These are phyloP conservation scores for Colletotrichum euphorbiae DNA, from an alignment of 2,329 filamentous ascomycete species.

Conservation along the genomic window DNA sequence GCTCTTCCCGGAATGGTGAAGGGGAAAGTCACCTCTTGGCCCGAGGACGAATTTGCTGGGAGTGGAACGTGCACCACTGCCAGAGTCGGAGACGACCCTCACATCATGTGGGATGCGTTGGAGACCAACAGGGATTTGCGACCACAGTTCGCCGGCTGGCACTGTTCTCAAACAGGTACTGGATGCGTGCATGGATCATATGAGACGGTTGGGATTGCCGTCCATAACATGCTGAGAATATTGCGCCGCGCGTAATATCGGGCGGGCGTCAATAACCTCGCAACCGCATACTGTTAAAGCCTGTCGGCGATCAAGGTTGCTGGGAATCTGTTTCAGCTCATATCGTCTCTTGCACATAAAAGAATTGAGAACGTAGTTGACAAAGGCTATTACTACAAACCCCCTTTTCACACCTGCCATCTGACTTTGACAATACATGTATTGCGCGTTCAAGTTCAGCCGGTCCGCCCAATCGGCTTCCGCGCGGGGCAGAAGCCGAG, in stretches of 20 bases:
- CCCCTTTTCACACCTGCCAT: neutral
- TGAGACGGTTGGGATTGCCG: neutral
- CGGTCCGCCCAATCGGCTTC: slow-evolving; percentile 8
- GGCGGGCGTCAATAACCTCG: neutral
- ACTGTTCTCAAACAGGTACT: neutral
- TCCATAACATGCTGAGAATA: neutral
- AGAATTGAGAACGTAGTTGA: neutral
- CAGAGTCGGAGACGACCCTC: neutral
- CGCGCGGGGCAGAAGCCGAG: slow-evolving; percentile 1
- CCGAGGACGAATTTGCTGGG: too few species aligned
- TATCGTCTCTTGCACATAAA: neutral
- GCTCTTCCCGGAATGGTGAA: too few species aligned
- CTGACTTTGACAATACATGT: slow-evolving; percentile 21
- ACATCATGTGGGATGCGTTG: slow-evolving; percentile 2
- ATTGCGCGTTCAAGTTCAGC: slow-evolving; percentile 24
- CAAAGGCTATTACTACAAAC: neutral
- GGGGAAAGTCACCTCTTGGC: too few species aligned
- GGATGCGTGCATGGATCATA: slow-evolving; percentile 11
- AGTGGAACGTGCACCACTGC: too few species aligned
- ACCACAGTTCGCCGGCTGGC: slow-evolving; percentile 11
- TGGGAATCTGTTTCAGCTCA: slow-evolving; percentile 7
- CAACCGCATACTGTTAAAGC: neutral
- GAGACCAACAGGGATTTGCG: neutral
- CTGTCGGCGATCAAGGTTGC: neutral
- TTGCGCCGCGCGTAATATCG: neutral